Conservation (phyloP, 768 basidiomycete species). For the Lactifluus subvellereus region DNA sequence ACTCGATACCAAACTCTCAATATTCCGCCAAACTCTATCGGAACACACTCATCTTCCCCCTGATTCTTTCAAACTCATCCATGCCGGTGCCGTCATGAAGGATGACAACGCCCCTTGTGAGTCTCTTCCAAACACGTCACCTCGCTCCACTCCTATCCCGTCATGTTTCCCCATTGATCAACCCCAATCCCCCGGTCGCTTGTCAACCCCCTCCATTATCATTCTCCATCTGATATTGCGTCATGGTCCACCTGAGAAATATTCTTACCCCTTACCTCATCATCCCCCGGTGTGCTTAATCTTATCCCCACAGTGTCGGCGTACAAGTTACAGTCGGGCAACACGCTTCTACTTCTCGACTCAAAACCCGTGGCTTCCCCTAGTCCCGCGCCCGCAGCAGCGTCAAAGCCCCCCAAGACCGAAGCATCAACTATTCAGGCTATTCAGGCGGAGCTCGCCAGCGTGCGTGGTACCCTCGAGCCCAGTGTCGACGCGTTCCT, state of each 20-base stretch:
- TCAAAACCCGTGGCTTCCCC: constrained; percentile 27
- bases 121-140: constrained; percentile 27
- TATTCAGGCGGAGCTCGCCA: constrained; percentile 50
- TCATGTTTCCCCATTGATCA: constrained; percentile 11
- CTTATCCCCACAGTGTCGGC: constrained; percentile 51
- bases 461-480: constrained; percentile 47
- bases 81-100: constrained; percentile 86
- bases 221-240: constrained; percentile 14
- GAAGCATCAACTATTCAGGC: constrained; percentile 47
- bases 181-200: neutral
- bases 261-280: constrained; percentile 12
- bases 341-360: constrained; percentile 61
- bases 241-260: constrained; percentile 6
- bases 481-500: constrained; percentile 53
- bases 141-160: constrained; percentile 19
- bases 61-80: constrained; percentile 77
- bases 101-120: constrained; percentile 65
- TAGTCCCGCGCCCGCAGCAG: constrained; percentile 27
- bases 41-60: constrained; percentile 67
- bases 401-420: constrained; percentile 33
- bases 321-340: constrained; percentile 64
- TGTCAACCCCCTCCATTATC: neutral
- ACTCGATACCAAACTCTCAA: constrained; percentile 50
- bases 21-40: constrained; percentile 57
- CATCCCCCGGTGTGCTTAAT: constrained; percentile 21